phyloP scores from a whole-genome alignment of 768 basidiomycete species.

The Mrakia frigida region DNA sequence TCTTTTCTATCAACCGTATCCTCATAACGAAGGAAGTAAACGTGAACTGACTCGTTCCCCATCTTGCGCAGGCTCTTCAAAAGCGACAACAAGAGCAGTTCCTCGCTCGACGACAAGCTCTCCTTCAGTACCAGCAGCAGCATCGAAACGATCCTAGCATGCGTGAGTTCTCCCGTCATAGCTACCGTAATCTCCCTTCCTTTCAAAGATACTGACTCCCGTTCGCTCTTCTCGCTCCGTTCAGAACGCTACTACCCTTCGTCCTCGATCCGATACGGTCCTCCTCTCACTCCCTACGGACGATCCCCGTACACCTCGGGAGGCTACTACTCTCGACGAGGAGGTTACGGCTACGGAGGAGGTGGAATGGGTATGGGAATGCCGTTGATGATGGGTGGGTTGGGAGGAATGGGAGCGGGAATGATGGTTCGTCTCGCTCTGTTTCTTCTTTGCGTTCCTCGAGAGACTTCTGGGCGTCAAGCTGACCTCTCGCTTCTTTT shows the following conservation, averaged over 20 bases:
- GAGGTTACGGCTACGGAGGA: not conserved
- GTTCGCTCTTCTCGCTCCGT: not conserved
- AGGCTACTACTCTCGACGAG: slow-evolving; percentile 16
- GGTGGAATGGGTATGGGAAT: not conserved
- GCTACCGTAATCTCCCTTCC: not conserved
- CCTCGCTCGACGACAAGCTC: slow-evolving; percentile 24
- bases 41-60: not conserved
- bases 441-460: too few relatives aligned
- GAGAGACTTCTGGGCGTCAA: not conserved
- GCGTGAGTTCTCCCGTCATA: not conserved
- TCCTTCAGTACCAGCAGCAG: not conserved
- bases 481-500: not conserved
- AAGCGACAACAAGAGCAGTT: slow-evolving; percentile 18
- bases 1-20: too few relatives aligned
- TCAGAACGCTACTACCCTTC: slow-evolving; percentile 21
- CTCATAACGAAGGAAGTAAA: too few relatives aligned
- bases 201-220: not conserved
- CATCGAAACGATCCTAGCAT: slow-evolving; percentile 10
- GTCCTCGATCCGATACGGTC: not conserved
- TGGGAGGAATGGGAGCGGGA: slow-evolving; percentile 21
- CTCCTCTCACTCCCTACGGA: slow-evolving; percentile 14
- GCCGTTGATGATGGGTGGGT: not conserved
- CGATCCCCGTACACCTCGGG: not conserved
- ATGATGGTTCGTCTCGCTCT: slow-evolving; percentile 17
- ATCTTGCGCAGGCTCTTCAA: slow-evolving; percentile 11